Percentiles rank a stretch among this genome's conserved stretches.
Evolutionary conservation across 1,139 yeast species (phyloP).

Genomic region (Nakaseomyces delphensis): DNA sequence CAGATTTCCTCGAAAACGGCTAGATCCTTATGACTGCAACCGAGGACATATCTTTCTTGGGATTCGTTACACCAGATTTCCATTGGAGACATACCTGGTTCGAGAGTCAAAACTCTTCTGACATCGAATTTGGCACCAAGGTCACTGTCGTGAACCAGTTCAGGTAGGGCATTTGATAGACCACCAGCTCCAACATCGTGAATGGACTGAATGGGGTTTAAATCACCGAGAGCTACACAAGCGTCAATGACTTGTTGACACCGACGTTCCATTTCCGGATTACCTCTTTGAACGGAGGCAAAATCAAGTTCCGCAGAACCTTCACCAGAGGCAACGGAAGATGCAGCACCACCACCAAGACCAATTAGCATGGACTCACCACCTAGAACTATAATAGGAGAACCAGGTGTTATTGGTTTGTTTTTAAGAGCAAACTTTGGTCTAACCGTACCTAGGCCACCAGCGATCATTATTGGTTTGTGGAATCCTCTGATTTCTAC

Average conservation of each 20-base stretch:
- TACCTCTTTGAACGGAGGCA: slow-evolving; percentile 98
- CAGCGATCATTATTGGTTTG: slow-evolving; percentile 98
- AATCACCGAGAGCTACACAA: slow-evolving; percentile 73
- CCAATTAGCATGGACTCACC: slow-evolving; percentile 99
- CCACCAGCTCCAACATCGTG: slow-evolving; percentile 99
- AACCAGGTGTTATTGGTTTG: slow-evolving; percentile 82
- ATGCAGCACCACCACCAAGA: slow-evolving; percentile 99
- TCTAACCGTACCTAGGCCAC: slow-evolving; percentile 96
- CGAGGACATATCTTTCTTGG: slow-evolving; percentile 94
- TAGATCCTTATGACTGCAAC: slow-evolving; percentile 76
- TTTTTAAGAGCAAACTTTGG: slow-evolving; percentile 88
- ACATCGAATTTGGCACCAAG: slow-evolving; percentile 91
- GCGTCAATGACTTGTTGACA: slow-evolving; percentile 97
- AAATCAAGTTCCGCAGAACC: slow-evolving; percentile 93
- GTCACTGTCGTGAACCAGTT: slow-evolving; percentile 92
- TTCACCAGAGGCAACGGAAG: slow-evolving; percentile 90
- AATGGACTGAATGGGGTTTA: slow-evolving; percentile 86
- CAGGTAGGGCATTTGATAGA: slow-evolving; percentile 92
- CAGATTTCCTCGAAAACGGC: slow-evolving; percentile 68
- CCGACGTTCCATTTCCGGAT: slow-evolving; percentile 98
- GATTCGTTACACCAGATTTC: slow-evolving; percentile 99
- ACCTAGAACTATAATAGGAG: slow-evolving; percentile 87
- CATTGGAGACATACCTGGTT: slow-evolving; percentile 99
- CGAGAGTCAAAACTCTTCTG: slow-evolving; percentile 81
- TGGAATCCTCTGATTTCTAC: slow-evolving; percentile 90